Percentiles rank a stretch among this genome's conserved stretches.
Conservation (phyloP, 208 protist genomes). For the Trypanosomatidae sp. region DNA sequence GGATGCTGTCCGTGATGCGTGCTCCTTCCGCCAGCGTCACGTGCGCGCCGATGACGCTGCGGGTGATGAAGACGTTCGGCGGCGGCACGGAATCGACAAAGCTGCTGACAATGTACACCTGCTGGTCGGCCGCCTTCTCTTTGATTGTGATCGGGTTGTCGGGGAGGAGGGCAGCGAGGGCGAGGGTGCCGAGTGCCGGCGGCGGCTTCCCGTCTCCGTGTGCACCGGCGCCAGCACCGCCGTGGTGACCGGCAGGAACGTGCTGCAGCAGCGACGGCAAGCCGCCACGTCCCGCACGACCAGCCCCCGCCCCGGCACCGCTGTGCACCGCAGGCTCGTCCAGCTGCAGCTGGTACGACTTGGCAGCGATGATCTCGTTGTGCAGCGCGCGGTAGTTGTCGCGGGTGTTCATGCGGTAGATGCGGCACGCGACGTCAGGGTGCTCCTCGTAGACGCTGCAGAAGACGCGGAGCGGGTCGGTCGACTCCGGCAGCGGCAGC, state of each 20-base stretch:
- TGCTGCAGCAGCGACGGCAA: constrained; percentile 12
- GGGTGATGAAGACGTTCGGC: constrained; percentile 57
- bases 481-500: constrained; percentile 37
- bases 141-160: constrained; percentile 68
- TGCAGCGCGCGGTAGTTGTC: constrained; percentile 70
- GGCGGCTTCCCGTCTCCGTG: constrained; percentile 9
- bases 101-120: constrained; percentile 62
- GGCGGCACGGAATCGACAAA: constrained; percentile 56
- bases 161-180: constrained; percentile 45
- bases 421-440: constrained; percentile 34
- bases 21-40: constrained; percentile 72
- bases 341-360: constrained; percentile 48
- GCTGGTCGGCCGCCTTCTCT: no score
- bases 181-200: constrained; percentile 23
- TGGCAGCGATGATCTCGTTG: constrained; percentile 67
- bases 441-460: constrained; percentile 78
- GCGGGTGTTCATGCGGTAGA: constrained; percentile 63
- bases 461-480: constrained; percentile 72
- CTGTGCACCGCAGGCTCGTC: constrained; percentile 15
- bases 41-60: constrained; percentile 78
- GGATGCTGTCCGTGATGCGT: constrained; percentile 71
- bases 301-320: background rate
- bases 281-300: constrained; percentile 2
- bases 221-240: background rate
- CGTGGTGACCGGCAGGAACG: constrained; percentile 4